phyloP scores from a whole-genome alignment of 768 basidiomycete genomes.

The Naganishia kalamii region DNA sequence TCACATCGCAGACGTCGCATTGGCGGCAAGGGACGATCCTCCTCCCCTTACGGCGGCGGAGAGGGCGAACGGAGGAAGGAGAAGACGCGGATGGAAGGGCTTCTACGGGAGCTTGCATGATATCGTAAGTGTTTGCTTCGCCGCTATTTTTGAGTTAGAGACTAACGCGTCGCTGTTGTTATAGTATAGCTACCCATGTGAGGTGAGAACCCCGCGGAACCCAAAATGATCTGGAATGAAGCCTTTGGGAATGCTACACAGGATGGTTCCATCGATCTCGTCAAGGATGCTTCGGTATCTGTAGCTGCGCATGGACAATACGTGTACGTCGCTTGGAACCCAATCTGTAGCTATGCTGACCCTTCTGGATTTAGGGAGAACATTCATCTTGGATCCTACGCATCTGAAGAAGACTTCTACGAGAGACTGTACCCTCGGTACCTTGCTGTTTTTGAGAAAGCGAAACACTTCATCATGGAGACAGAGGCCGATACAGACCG shows the following conservation, averaged over 20 bases:
- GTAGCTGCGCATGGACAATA: slow-evolving; percentile 77
- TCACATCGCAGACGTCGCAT: slow-evolving; percentile 57
- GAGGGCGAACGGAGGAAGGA: slow-evolving; percentile 31
- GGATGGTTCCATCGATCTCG: slow-evolving; percentile 60
- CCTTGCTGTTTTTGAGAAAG: slow-evolving; percentile 62
- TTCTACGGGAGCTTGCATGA: slow-evolving; percentile 95
- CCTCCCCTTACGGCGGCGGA: slow-evolving; percentile 42
- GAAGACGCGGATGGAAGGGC: slow-evolving; percentile 47
- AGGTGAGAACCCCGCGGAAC: slow-evolving; percentile 53
- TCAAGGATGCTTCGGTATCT: slow-evolving; percentile 81
- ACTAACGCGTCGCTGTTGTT: neutral
- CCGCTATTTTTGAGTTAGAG: neutral
- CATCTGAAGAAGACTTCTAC: slow-evolving; percentile 69
- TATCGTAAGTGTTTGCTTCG: slow-evolving; percentile 57
- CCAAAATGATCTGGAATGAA: too few relatives aligned
- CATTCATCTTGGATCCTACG: slow-evolving; percentile 69
- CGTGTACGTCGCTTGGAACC: slow-evolving; percentile 49
- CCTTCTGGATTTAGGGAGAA: slow-evolving; percentile 37
- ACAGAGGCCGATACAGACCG: slow-evolving; percentile 60
- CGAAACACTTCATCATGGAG: slow-evolving; percentile 62
- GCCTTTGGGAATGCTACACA: too few relatives aligned
- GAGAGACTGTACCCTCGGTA: slow-evolving; percentile 62
- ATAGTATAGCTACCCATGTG: slow-evolving; percentile 65
- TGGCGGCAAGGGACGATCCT: slow-evolving; percentile 43
- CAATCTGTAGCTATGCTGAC: neutral